phyloP scores from a whole-genome alignment of 2,329 filamentous ascomycete genomes.

The Botrytis sinoallii region DNA sequence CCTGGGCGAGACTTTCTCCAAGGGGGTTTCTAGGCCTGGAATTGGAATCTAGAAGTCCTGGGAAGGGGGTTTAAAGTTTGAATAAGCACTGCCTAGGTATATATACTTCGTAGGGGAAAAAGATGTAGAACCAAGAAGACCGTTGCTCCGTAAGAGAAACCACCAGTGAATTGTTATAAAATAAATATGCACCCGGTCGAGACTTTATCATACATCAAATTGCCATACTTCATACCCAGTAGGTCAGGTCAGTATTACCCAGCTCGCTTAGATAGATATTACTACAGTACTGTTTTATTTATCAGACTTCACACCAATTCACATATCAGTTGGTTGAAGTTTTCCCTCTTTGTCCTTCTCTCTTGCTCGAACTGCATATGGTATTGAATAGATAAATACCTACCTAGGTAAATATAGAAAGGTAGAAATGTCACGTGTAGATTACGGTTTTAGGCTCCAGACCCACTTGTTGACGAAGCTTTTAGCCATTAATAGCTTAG shows the following conservation, averaged over 20 bases:
- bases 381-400: background rate
- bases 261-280: background rate
- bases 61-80: background rate
- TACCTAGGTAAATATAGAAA: background rate
- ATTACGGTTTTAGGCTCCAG: background rate
- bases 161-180: no score
- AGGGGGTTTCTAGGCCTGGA: background rate
- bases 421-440: background rate
- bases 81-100: background rate
- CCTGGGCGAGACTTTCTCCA: background rate
- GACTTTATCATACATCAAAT: background rate
- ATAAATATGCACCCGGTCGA: background rate
- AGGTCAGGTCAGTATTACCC: no score
- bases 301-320: background rate
- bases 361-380: background rate
- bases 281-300: background rate
- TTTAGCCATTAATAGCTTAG: background rate
- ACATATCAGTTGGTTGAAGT: background rate
- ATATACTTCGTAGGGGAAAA: background rate
- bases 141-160: background rate
- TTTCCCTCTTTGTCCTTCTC: background rate
- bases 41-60: background rate
- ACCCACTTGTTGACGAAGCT: background rate
- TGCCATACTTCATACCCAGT: background rate
- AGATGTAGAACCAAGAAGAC: background rate